These are phyloP conservation scores for Penicillium sp. DNA, from an alignment of 2,329 filamentous ascomycete species.

Conservation along the genomic window DNA sequence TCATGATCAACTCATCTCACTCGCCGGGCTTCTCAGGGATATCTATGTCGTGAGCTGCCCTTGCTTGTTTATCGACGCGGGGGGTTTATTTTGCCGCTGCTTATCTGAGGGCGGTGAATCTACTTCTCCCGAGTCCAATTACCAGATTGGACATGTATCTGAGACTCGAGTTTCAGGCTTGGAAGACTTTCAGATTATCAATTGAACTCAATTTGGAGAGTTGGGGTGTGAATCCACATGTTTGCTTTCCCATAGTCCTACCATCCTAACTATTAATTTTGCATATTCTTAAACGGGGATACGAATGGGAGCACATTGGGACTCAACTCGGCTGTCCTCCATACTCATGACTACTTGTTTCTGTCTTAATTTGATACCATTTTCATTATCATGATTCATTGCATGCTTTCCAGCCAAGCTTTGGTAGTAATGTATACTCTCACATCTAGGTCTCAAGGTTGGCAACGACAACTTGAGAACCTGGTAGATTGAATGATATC, in stretches of 20 bases:
- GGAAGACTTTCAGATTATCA: neutral
- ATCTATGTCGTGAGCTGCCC: constrained; percentile 10
- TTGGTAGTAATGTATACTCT: neutral
- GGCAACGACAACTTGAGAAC: neutral
- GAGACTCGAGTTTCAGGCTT: neutral
- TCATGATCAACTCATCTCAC: neutral
- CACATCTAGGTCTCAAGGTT: neutral
- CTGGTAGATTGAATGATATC: neutral
- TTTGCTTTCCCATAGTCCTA: neutral
- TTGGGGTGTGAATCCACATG: neutral
- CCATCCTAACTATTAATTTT: neutral
- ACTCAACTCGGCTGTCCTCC: no score
- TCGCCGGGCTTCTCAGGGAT: neutral
- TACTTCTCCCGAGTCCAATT: neutral
- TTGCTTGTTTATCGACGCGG: constrained; percentile 31
- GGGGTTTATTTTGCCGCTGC: constrained; percentile 29
- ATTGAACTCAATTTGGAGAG: neutral
- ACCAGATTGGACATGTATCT: neutral
- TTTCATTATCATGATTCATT: constrained; percentile 7
- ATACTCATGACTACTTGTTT: neutral
- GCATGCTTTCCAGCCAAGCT: neutral
- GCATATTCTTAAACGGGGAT: neutral
- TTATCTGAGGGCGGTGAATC: constrained; percentile 14
- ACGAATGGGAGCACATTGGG: neutral
- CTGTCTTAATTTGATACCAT: neutral